Evolutionary conservation across 1,284 basidiomycete species (phyloP).

Genomic region (Boletellus deceptivus): DNA sequence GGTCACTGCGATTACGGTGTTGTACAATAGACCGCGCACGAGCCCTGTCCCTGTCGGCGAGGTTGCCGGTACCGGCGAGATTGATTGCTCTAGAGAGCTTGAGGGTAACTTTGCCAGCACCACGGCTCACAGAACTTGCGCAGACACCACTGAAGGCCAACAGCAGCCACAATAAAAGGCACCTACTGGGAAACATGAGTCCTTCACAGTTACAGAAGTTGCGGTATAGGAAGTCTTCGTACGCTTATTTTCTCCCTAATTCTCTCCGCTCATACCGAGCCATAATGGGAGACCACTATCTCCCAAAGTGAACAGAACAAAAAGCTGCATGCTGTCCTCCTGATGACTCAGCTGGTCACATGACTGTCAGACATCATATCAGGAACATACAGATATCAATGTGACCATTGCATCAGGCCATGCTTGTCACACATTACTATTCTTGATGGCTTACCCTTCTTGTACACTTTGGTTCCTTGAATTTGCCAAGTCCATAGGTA

Average conservation of each 20-base stretch:
- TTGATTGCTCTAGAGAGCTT: constrained; percentile 11
- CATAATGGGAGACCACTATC: background rate
- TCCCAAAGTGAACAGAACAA: background rate
- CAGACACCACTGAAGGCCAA: background rate
- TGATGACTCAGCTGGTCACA: no score
- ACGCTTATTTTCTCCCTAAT: no score
- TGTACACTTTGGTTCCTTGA: no score
- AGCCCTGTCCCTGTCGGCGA: constrained; percentile 24
- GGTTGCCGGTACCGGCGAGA: constrained; percentile 7
- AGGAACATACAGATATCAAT: no score
- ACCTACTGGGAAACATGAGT: background rate
- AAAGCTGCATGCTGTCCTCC: background rate
- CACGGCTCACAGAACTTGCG: constrained; percentile 10
- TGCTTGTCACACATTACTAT: no score
- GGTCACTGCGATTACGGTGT: constrained; percentile 1
- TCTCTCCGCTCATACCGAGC: no score
- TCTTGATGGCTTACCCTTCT: no score
- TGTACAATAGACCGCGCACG: constrained; percentile 15
- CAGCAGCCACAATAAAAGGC: constrained; percentile 2
- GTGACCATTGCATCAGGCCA: no score
- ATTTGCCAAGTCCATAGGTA: no score
- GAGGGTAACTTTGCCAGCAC: constrained; percentile 13
- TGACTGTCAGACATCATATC: no score
- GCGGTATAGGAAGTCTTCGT: no score
- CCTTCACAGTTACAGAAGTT: background rate